Percentiles rank a stretch among this genome's conserved stretches.
phyloP scores from a whole-genome alignment of 805 yeast genomes.

The Ascoidea asiatica region DNA sequence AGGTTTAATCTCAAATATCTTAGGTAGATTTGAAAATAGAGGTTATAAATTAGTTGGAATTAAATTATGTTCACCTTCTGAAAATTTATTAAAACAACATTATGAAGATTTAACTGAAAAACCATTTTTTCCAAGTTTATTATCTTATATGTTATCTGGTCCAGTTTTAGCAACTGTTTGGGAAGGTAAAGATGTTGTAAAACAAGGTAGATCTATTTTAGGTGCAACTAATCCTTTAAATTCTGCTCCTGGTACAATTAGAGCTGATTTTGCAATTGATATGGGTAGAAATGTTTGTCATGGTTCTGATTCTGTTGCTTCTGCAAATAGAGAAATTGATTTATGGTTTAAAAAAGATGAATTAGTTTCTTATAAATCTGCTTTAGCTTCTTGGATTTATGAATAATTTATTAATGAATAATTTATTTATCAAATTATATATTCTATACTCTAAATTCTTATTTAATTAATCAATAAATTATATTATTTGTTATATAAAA shows the following conservation, averaged over 20 bases:
- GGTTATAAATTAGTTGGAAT: slow-evolving; percentile 96
- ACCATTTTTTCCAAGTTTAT: slow-evolving; percentile 96
- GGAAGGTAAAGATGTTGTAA: slow-evolving; percentile 99
- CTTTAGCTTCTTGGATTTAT: slow-evolving; percentile 83
- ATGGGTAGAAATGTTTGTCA: slow-evolving; percentile 99
- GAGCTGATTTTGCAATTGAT: slow-evolving; percentile 98
- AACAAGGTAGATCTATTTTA: slow-evolving; percentile 93
- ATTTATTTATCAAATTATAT: too few species aligned
- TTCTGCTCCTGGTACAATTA: slow-evolving; percentile 98
- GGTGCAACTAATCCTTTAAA: slow-evolving; percentile 99
- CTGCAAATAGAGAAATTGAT: slow-evolving; percentile 89
- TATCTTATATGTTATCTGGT: slow-evolving; percentile 94
- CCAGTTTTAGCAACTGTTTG: slow-evolving; percentile 98
- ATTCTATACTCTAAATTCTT: too few species aligned
- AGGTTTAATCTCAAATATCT: slow-evolving; percentile 82
- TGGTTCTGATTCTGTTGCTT: slow-evolving; percentile 99
- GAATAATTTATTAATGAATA: slow-evolving; percentile 37
- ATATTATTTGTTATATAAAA: too few species aligned
- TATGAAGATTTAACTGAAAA: slow-evolving; percentile 90
- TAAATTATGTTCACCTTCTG: slow-evolving; percentile 81
- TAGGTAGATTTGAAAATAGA: slow-evolving; percentile 90
- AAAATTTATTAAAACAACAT: slow-evolving; percentile 80
- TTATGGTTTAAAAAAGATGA: slow-evolving; percentile 99
- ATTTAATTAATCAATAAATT: too few species aligned
- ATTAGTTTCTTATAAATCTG: slow-evolving; percentile 81